Conservation (phyloP, 2,329 filamentous ascomycete species). For the Dothideomycetes sp. region DNA sequence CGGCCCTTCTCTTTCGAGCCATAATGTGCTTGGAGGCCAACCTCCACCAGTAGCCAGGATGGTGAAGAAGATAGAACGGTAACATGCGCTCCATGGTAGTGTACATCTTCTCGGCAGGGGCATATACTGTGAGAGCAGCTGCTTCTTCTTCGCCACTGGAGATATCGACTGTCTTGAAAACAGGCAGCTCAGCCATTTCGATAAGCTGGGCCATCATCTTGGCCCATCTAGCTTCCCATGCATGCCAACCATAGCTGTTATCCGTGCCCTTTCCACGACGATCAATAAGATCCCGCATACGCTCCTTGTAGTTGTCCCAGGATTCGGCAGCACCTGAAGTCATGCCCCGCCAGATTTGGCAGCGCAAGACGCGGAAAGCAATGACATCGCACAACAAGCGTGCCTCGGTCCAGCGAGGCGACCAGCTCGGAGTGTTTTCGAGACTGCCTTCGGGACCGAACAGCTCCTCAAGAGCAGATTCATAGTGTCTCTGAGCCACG, state of each 20-base stretch:
- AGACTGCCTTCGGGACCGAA: slow-evolving; percentile 71
- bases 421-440: slow-evolving; percentile 84
- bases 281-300: slow-evolving; percentile 69
- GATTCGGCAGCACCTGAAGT: slow-evolving; percentile 70
- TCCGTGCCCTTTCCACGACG: slow-evolving; percentile 73
- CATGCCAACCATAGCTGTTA: slow-evolving; percentile 79
- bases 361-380: slow-evolving; percentile 71
- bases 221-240: slow-evolving; percentile 76
- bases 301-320: slow-evolving; percentile 69
- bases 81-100: slow-evolving; percentile 40
- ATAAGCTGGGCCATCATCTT: slow-evolving; percentile 53
- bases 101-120: slow-evolving; percentile 43
- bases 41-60: slow-evolving; percentile 54
- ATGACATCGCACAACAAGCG: slow-evolving; percentile 75
- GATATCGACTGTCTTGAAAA: slow-evolving; percentile 25
- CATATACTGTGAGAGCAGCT: slow-evolving; percentile 29
- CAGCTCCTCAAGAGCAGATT: slow-evolving; percentile 75
- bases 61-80: slow-evolving; percentile 52
- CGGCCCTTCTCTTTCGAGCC: slow-evolving; percentile 41
- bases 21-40: slow-evolving; percentile 45
- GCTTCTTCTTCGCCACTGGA: slow-evolving; percentile 16
- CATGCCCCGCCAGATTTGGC: slow-evolving; percentile 69
- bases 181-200: slow-evolving; percentile 41
- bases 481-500: slow-evolving; percentile 72
- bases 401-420: slow-evolving; percentile 83